Evolutionary conservation across 148 eudicot species (phyloP).

Genomic region (Chenopodium formosanum): DNA sequence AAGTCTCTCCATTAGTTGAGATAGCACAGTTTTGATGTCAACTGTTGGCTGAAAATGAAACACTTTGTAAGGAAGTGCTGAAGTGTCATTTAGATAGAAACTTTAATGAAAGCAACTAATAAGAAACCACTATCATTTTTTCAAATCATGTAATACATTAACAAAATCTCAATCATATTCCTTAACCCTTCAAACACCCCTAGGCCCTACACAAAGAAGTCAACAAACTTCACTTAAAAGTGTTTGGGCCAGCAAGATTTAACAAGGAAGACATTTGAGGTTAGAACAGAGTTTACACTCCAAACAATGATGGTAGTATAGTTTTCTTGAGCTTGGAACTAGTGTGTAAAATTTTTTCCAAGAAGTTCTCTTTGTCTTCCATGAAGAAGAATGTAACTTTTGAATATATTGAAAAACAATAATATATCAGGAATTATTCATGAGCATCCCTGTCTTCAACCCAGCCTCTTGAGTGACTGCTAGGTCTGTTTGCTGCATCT

Average conservation of each 20-base stretch:
- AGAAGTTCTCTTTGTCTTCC: not conserved
- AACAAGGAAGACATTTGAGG: not conserved
- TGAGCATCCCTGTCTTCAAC: no score
- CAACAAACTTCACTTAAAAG: not conserved
- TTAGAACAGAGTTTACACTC: not conserved
- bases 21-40: constrained; percentile 87
- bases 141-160: not conserved
- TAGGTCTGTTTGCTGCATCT: no score
- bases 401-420: no score
- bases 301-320: not conserved
- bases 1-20: constrained; percentile 91
- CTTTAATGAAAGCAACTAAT: not conserved
- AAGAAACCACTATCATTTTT: not conserved
- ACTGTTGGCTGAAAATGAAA: constrained; percentile 68
- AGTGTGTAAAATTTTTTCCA: not conserved
- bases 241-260: not conserved
- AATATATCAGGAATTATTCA: no score
- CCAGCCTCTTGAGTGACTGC: not conserved
- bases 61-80: constrained; percentile 13
- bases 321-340: not conserved
- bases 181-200: not conserved
- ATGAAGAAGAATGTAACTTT: not conserved
- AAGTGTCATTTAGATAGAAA: not conserved
- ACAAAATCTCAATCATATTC: not conserved
- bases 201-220: not conserved